Percentiles rank a stretch among this genome's conserved stretches.
Evolutionary conservation across 148 eudicot species (phyloP).

Genomic region (Oxyria digyna): DNA sequence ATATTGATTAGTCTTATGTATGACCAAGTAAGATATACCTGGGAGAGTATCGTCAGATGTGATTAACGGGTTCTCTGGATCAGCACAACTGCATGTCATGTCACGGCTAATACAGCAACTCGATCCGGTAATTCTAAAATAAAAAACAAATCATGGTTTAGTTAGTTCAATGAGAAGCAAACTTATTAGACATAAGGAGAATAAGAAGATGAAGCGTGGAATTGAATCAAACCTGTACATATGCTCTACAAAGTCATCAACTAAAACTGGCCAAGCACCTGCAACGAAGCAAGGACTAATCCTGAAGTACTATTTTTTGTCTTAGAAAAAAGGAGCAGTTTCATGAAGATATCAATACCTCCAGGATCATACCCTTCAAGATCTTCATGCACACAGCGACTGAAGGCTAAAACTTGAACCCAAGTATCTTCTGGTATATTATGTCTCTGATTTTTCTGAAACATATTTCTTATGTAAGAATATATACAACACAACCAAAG

Average conservation of each 20-base stretch:
- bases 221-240: constrained; percentile 54
- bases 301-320: neutral
- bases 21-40: constrained; percentile 23
- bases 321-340: neutral
- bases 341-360: constrained; percentile 62
- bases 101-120: constrained; percentile 20
- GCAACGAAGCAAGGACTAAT: constrained; percentile 7
- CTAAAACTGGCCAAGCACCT: constrained; percentile 94
- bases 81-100: constrained; percentile 38
- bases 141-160: neutral
- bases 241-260: constrained; percentile 87
- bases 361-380: constrained; percentile 91
- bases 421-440: constrained; percentile 95
- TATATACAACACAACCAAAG: neutral
- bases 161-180: neutral
- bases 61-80: constrained; percentile 27
- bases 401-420: constrained; percentile 87
- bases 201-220: neutral
- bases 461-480: neutral
- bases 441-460: constrained; percentile 67
- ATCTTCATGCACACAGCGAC: constrained; percentile 91
- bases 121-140: constrained; percentile 48
- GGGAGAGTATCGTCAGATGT: constrained; percentile 36
- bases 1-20: too few species aligned
- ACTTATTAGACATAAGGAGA: too few species aligned